Conservation (phyloP, 495 filamentous ascomycete genomes). For the Neurospora sublineolata region DNA sequence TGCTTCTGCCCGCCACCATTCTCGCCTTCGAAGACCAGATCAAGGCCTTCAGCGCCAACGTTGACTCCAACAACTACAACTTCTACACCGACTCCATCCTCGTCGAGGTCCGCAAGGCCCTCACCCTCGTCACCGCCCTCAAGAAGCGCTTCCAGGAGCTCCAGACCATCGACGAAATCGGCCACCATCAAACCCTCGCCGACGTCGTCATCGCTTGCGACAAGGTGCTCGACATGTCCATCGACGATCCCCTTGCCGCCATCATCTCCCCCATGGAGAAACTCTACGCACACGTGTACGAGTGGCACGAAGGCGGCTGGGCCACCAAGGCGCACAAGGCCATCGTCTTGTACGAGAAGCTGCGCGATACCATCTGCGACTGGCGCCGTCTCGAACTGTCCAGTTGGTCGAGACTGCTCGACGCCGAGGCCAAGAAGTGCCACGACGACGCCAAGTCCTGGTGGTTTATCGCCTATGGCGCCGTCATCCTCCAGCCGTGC, state of each 20-base stretch:
- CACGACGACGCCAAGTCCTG: slow-evolving; percentile 68
- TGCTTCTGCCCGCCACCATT: slow-evolving; percentile 53
- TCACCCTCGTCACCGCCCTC: slow-evolving; percentile 51
- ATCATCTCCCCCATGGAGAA: slow-evolving; percentile 75
- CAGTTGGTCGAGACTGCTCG: slow-evolving; percentile 84
- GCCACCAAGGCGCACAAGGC: slow-evolving; percentile 70
- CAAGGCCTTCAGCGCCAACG: slow-evolving; percentile 37
- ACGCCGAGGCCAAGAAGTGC: slow-evolving; percentile 66
- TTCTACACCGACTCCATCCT: slow-evolving; percentile 80
- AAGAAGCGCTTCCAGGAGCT: slow-evolving; percentile 60
- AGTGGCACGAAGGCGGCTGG: slow-evolving; percentile 78
- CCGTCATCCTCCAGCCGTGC: slow-evolving; percentile 63
- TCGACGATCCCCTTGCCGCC: slow-evolving; percentile 78
- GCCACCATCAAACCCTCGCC: slow-evolving; percentile 46
- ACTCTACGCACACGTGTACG: slow-evolving; percentile 66
- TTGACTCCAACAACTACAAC: slow-evolving; percentile 48
- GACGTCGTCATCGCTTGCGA: slow-evolving; percentile 67
- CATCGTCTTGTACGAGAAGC: slow-evolving; percentile 52
- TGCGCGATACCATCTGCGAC: slow-evolving; percentile 63
- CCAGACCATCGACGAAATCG: slow-evolving; percentile 45
- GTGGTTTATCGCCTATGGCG: slow-evolving; percentile 96
- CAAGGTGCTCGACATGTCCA: slow-evolving; percentile 58
- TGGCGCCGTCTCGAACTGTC: slow-evolving; percentile 87
- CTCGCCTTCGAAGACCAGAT: slow-evolving; percentile 49
- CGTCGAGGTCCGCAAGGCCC: slow-evolving; percentile 57